These are phyloP conservation scores for Diophrys sp. DNA, from an alignment of 73 alveolate genomes.

Conservation along the genomic window DNA sequence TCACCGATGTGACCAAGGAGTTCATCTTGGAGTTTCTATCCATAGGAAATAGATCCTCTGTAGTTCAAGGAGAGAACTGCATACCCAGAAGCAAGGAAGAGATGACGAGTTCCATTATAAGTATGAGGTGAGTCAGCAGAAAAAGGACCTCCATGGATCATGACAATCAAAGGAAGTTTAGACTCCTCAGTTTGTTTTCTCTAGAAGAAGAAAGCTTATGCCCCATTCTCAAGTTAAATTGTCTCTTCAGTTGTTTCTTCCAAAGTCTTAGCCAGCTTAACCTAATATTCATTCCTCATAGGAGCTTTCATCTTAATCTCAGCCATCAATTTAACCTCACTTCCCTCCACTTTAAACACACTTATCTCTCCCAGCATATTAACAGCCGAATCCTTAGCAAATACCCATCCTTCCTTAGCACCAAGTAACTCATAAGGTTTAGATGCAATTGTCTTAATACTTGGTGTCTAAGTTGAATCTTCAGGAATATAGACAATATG, in stretches of 20 bases:
- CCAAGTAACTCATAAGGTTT: too few species aligned
- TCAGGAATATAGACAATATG: neutral
- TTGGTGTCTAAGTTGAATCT: too few species aligned
- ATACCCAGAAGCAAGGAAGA: slow-evolving; percentile 36
- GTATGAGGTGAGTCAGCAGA: slow-evolving; percentile 12
- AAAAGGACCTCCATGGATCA: slow-evolving; percentile 71
- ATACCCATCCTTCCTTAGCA: too few species aligned
- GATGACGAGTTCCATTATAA: slow-evolving; percentile 1
- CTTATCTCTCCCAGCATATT: too few species aligned
- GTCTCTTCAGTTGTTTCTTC: too few species aligned
- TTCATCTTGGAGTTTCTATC: slow-evolving; percentile 27
- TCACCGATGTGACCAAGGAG: slow-evolving; percentile 53
- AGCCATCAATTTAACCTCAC: too few species aligned
- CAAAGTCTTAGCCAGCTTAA: too few species aligned
- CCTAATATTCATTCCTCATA: too few species aligned
- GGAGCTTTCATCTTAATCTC: too few species aligned
- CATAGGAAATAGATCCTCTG: slow-evolving; percentile 55
- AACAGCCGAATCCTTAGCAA: too few species aligned
- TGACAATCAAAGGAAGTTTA: slow-evolving; percentile 33
- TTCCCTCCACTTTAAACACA: too few species aligned
- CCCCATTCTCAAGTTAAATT: slow-evolving; percentile 26
- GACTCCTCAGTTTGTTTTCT: neutral
- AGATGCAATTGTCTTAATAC: too few species aligned
- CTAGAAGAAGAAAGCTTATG: slow-evolving; percentile 30
- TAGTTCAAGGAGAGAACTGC: slow-evolving; percentile 19